Evolutionary conservation across 2,329 filamentous ascomycete genomes (phyloP).

Genomic region (Colletotrichum truncatum): DNA sequence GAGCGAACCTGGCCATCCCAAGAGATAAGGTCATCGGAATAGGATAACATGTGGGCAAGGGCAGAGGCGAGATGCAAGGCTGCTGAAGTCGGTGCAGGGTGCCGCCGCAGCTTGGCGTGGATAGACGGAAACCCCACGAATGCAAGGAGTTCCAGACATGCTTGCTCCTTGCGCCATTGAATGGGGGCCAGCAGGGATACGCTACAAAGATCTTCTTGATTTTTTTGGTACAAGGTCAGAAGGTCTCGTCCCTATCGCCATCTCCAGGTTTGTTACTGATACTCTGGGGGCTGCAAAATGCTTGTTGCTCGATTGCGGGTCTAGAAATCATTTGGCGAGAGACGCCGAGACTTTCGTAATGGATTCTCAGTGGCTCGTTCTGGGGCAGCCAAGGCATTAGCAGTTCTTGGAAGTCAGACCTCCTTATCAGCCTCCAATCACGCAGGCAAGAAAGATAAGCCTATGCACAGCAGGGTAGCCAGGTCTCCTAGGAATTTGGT

Average conservation of each 20-base stretch:
- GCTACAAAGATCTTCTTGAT: too few species aligned
- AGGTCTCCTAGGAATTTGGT: too few species aligned
- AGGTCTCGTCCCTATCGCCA: too few species aligned
- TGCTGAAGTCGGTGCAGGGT: not conserved
- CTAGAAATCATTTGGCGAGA: not conserved
- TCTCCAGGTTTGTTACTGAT: not conserved
- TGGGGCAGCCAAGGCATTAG: constrained; percentile 16
- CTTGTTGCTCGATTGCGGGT: not conserved
- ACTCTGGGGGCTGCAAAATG: not conserved
- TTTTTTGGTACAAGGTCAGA: too few species aligned
- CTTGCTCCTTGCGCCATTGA: not conserved
- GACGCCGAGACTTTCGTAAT: not conserved
- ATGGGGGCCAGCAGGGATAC: not conserved
- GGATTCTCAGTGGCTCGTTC: not conserved
- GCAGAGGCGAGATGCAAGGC: not conserved
- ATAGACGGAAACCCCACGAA: not conserved
- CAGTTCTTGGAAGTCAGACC: constrained; percentile 13
- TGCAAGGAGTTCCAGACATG: not conserved
- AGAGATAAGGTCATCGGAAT: constrained; percentile 27
- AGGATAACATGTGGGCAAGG: not conserved
- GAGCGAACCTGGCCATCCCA: not conserved
- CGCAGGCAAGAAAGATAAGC: not conserved
- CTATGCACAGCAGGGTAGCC: not conserved
- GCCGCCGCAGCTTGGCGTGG: constrained; percentile 9
- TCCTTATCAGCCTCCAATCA: constrained; percentile 28